Evolutionary conservation across 306 rosid genomes (phyloP).

Genomic region (Rubus idaeus): DNA sequence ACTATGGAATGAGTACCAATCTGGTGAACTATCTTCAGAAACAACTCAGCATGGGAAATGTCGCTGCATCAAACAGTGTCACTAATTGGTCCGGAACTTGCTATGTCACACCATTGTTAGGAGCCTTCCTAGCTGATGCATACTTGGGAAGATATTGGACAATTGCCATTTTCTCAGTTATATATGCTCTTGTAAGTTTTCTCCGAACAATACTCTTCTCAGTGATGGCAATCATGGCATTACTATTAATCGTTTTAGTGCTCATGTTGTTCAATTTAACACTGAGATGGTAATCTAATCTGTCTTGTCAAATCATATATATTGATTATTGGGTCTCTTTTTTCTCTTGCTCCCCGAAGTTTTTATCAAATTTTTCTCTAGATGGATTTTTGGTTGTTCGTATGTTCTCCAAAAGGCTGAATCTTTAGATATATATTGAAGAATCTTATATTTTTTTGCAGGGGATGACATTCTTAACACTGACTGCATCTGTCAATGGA

Average conservation of each 20-base stretch:
- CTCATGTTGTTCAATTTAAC: no score
- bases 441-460: slow-evolving; percentile 4
- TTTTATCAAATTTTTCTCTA: background rate
- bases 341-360: background rate
- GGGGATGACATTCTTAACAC: slow-evolving; percentile 61
- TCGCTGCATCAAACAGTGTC: slow-evolving; percentile 59
- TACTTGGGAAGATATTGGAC: slow-evolving; percentile 97
- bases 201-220: background rate
- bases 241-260: background rate
- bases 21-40: slow-evolving; percentile 74
- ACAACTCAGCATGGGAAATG: slow-evolving; percentile 62
- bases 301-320: background rate
- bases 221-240: background rate
- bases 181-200: slow-evolving; percentile 67
- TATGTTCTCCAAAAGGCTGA: background rate
- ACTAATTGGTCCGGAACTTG: slow-evolving; percentile 90
- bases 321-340: background rate
- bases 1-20: slow-evolving; percentile 86
- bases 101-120: slow-evolving; percentile 76
- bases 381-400: background rate
- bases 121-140: slow-evolving; percentile 93
- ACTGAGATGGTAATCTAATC: background rate
- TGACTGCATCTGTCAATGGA: slow-evolving; percentile 62
- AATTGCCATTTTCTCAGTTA: slow-evolving; percentile 62
- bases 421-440: background rate